A percentile compares a stretch with the other conserved stretches of the same genome.
These are phyloP conservation scores for Trichosanthes truncata DNA, from an alignment of 306 rosid species.

Conservation along the genomic window DNA sequence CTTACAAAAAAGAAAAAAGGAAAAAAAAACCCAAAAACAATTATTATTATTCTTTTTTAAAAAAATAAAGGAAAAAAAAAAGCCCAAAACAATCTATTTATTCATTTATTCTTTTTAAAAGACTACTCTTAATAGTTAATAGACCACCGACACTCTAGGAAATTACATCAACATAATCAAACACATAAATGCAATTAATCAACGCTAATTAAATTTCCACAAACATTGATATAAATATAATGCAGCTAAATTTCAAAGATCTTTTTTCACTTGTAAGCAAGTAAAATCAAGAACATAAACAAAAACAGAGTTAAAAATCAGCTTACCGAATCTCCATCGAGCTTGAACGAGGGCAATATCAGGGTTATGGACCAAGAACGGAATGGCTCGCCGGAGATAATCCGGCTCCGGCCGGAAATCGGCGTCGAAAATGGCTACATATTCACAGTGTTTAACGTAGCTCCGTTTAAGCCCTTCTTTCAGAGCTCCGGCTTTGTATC, in stretches of 20 bases:
- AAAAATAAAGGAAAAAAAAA: neutral
- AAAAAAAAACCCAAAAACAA: neutral
- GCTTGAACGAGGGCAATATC: constrained; percentile 87
- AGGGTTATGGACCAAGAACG: constrained; percentile 71
- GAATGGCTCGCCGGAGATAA: constrained; percentile 76
- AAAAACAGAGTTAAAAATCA: neutral
- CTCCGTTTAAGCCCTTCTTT: constrained; percentile 86
- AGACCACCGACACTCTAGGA: constrained; percentile 54
- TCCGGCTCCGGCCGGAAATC: constrained; percentile 93
- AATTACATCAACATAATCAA: neutral
- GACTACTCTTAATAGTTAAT: neutral
- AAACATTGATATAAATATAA: neutral
- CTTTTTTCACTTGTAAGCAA: too few relatives aligned
- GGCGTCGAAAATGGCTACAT: constrained; percentile 86
- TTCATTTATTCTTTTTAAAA: neutral
- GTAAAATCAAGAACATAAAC: neutral
- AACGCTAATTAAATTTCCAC: neutral
- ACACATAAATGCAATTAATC: neutral
- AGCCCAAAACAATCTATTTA: neutral
- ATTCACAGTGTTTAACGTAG: constrained; percentile 88
- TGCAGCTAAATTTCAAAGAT: too few relatives aligned
- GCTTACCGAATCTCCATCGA: constrained; percentile 96
- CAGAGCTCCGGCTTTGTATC: constrained; percentile 94
- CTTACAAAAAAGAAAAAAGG: neutral
- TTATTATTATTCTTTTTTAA: neutral